Percentiles rank a stretch among this genome's conserved stretches.
phyloP scores from a whole-genome alignment of 2,329 filamentous ascomycete species.

The Akanthomyces muscarius region DNA sequence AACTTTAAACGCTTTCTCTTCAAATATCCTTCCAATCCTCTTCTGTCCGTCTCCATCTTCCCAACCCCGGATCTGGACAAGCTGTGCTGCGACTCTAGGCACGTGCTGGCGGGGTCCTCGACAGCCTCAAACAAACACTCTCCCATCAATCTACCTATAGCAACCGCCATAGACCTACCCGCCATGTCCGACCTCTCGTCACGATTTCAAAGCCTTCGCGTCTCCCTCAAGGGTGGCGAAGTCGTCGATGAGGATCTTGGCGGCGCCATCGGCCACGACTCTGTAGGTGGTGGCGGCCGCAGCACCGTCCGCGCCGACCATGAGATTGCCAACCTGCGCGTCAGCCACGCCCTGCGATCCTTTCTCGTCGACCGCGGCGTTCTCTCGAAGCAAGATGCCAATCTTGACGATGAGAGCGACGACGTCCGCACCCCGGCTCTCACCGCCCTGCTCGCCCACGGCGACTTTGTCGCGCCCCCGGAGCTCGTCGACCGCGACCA shows the following conservation, averaged over 20 bases:
- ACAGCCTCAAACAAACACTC: neutral
- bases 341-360: conserved; percentile 54
- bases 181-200: conserved; percentile 21
- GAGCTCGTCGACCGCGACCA: conserved; percentile 53
- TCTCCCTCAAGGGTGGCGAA: conserved; percentile 30
- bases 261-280: conserved; percentile 46
- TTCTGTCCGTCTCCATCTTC: neutral
- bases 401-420: conserved; percentile 28
- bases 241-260: conserved; percentile 50
- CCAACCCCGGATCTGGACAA: neutral
- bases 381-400: conserved; percentile 45
- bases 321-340: conserved; percentile 51
- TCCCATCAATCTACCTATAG: neutral
- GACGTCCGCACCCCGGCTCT: conserved; percentile 44
- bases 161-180: neutral
- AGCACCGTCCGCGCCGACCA: conserved; percentile 42
- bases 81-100: neutral
- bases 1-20: neutral
- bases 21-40: neutral
- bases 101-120: neutral
- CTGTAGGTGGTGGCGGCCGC: conserved; percentile 58
- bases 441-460: conserved; percentile 48
- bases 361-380: conserved; percentile 52
- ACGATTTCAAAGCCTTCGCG: conserved; percentile 18
- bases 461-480: conserved; percentile 54